Evolutionary conservation across 2,329 filamentous ascomycete genomes (phyloP).

Genomic region (Pseudogymnoascus sp.): DNA sequence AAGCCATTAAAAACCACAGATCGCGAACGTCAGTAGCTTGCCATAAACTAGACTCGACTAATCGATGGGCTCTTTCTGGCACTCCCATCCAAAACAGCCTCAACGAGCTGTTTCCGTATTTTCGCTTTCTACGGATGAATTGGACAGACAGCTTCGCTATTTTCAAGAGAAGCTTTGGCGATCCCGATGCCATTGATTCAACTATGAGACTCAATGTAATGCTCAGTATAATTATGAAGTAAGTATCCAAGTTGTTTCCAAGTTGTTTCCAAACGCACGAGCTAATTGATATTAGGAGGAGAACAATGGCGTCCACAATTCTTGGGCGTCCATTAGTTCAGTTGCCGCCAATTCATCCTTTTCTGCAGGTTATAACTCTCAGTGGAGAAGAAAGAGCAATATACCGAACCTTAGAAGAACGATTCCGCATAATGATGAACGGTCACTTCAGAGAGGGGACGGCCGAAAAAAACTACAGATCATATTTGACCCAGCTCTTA

Average conservation of each 20-base stretch:
- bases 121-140: slow-evolving; percentile 23
- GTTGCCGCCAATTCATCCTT: slow-evolving; percentile 41
- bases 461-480: slow-evolving; percentile 18
- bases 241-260: too few relatives aligned
- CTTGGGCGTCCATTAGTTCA: slow-evolving; percentile 47
- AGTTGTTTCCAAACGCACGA: too few relatives aligned
- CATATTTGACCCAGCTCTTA: slow-evolving; percentile 27
- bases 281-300: too few relatives aligned
- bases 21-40: slow-evolving; percentile 38
- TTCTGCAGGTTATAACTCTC: slow-evolving; percentile 39
- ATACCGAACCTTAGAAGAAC: slow-evolving; percentile 42
- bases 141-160: neutral
- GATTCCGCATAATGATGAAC: slow-evolving; percentile 25
- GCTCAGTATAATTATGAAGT: neutral
- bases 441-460: slow-evolving; percentile 18
- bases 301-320: slow-evolving; percentile 46
- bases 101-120: slow-evolving; percentile 24
- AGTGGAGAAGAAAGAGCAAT: slow-evolving; percentile 44
- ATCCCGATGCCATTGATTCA: slow-evolving; percentile 19
- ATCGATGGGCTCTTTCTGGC: slow-evolving; percentile 28
- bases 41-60: slow-evolving; percentile 27
- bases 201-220: neutral
- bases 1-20: slow-evolving; percentile 44
- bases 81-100: slow-evolving; percentile 24
- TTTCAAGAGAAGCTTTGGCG: slow-evolving; percentile 26